phyloP scores from a whole-genome alignment of 495 filamentous ascomycete genomes.

The Diplogelasinospora grovesii region DNA sequence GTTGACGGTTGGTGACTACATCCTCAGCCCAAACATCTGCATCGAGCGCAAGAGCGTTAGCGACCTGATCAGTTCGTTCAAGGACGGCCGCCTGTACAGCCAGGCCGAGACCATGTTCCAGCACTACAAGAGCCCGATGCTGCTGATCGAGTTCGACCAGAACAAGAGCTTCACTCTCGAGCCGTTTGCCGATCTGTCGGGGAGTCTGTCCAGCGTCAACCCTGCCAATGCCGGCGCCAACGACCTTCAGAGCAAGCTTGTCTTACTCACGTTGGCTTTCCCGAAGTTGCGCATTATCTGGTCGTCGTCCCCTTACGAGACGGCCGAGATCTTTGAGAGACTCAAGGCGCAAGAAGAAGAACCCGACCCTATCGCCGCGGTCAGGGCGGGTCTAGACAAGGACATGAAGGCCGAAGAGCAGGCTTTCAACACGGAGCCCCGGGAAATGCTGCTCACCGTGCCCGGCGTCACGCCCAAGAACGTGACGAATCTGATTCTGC shows the following conservation, averaged over 20 bases:
- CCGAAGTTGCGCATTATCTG: conserved; percentile 86
- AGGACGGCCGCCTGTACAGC: conserved; percentile 82
- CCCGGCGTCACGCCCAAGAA: conserved; percentile 82
- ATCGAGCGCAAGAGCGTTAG: conserved; percentile 89
- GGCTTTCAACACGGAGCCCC: conserved; percentile 53
- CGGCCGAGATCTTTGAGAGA: conserved; percentile 91
- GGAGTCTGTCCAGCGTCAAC: conserved; percentile 50
- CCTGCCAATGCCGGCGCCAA: conserved; percentile 47
- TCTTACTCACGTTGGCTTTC: conserved; percentile 88
- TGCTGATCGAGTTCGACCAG: conserved; percentile 96
- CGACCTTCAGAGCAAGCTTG: conserved; percentile 87
- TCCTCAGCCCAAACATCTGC: conserved; percentile 82
- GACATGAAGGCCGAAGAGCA: conserved; percentile 48
- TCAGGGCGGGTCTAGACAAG: conserved; percentile 70
- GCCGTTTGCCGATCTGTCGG: conserved; percentile 75
- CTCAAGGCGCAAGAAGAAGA: conserved; percentile 83
- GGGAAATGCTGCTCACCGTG: conserved; percentile 83
- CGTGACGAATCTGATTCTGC: conserved; percentile 58
- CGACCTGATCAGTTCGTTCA: conserved; percentile 86
- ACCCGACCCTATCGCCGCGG: conserved; percentile 83
- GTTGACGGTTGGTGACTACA: conserved; percentile 95
- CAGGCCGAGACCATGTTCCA: conserved; percentile 92
- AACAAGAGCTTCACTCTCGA: conserved; percentile 96
- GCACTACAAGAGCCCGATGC: conserved; percentile 84
- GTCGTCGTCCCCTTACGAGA: conserved; percentile 90